Conservation (phyloP, 352 stramenopile species). For the Phytopythium kandeliae region DNA sequence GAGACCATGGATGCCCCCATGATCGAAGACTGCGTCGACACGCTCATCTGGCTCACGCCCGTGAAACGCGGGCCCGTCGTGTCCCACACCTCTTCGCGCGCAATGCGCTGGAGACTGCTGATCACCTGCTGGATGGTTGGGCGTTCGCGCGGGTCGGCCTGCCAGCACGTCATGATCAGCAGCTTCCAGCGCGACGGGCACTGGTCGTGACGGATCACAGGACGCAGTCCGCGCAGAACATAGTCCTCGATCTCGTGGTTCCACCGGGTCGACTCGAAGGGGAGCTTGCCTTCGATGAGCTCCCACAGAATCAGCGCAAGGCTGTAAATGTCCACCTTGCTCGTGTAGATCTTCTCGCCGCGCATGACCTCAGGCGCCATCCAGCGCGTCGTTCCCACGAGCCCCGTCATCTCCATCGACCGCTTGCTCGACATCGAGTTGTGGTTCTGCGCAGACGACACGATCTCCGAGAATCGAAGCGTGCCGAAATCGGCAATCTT, state of each 20-base stretch:
- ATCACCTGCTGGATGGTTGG: constrained; percentile 88
- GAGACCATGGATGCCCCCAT: constrained; percentile 33
- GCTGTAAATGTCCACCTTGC: constrained; percentile 89
- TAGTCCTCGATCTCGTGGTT: constrained; percentile 85
- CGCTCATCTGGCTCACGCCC: constrained; percentile 47
- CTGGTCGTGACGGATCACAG: constrained; percentile 55
- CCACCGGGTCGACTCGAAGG: constrained; percentile 78
- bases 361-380: constrained; percentile 89
- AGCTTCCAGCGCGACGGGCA: constrained; percentile 76
- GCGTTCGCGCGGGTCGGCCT: constrained; percentile 67
- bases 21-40: constrained; percentile 34
- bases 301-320: constrained; percentile 86
- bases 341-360: constrained; percentile 81
- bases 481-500: constrained; percentile 91
- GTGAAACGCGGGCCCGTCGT: constrained; percentile 51
- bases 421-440: constrained; percentile 24
- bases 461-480: constrained; percentile 82
- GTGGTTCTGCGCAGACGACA: constrained; percentile 59
- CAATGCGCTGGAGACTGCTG: constrained; percentile 70
- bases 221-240: constrained; percentile 63
- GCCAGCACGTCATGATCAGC: constrained; percentile 80
- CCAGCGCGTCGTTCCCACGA: constrained; percentile 86
- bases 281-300: constrained; percentile 78
- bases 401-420: constrained; percentile 74
- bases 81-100: constrained; percentile 70